Base-by-base conservation (phyloP, 1,139 yeast species). In the Yamadazyma spencermartinsiae region DNA sequence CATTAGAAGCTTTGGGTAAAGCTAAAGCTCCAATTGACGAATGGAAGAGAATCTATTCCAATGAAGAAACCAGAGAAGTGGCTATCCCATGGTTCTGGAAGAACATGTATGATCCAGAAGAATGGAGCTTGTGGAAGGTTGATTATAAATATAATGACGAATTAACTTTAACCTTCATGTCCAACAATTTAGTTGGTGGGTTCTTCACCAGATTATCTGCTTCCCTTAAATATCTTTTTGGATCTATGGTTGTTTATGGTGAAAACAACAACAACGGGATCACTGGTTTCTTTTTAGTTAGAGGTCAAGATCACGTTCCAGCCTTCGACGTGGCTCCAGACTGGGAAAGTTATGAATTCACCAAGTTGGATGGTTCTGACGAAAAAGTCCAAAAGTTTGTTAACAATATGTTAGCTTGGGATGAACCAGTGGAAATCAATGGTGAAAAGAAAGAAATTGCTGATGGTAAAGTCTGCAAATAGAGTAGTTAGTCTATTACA, bases 301-400 rank as follows among this genome's bases (percentile, higher is more conserved):
- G 98, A 75, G 99, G 99, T 61, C 89, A 92, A 71, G 97, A 92
- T 50, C 72, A 59, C 63, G 78, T 54, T 43, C 96, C 97, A 64
- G 98, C 96, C 50, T 89, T 92, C 61, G 86, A 92, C 53, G 98
- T 92, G 67, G 99, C 98, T 61, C 98, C 99, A 71, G 99, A 92
- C 74, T 89, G 95, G 96, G 98, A 92, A 74, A 71, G 76, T 42
- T 72, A 72, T 56, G 46, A 55, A 29, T 72, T 59, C 71, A 58
- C 66, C 55, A 70, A 67, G 59, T 61, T 72, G 56, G 76, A 72
- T 50, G 67, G 60, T 43, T 48, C 66, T 41, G 56, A 59, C 40
- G 63, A 56, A 41, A 70, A 66, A 46, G 58, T 51, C 58, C 58
- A 61, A 55, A 58, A 64, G 48, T 72, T 69, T 53, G 48, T 72